Evolutionary conservation across 208 protist genomes (phyloP), one percentile per base, ranked within the genome.

Genomic region (Acanthamoeba triangularis): DNA sequence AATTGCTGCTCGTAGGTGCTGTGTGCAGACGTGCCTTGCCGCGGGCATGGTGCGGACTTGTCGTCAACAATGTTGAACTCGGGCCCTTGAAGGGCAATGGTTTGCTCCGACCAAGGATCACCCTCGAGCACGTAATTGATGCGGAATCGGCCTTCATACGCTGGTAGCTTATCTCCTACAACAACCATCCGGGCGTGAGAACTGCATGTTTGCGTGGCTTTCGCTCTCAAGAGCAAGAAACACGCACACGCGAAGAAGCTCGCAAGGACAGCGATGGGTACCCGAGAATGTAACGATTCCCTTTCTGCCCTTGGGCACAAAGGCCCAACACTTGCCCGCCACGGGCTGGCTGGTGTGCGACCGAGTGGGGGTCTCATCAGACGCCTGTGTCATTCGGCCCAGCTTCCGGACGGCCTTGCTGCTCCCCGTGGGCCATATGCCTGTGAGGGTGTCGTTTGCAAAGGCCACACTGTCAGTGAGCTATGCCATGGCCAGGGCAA

Each of bases 271-370:
- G 59, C 25, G n/a, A n/a, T n/a, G n/a, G n/a, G 30, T 72, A 92
- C 85, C 85, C 47, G 90, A 82, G 18, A 94, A 94, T 7, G 67
- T 82, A n/a, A 94, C 18, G 30, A 82, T 54, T 13, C 90, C 90
- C 35, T 94, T 94, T 35, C 41, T 94, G 63, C 90, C 90, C 33
- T 82, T 94, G 35, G 90, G 90, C 35, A 94, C 90, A 41, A 94
- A 94, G 23, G 47, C 49, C 90, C 90, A 94, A 35, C 69, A 94
- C 30, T 94, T 94, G 90, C 72, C 90, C 69, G 35, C 49, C 67
- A 94, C 49, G n/a, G 90, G 90, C 49, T 59, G 90, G 49, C 90
- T 82, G 41, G 16, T 35, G 33, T 94, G 90, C 16, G 56, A 28
- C 54, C 44, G 37, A 18, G 78, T 59, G 13, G 78, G 47, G 25